Percentiles rank a stretch among this genome's conserved stretches.
Conservation (phyloP, 176 grass and related monocot genomes). For the Oryza glaberrima region DNA sequence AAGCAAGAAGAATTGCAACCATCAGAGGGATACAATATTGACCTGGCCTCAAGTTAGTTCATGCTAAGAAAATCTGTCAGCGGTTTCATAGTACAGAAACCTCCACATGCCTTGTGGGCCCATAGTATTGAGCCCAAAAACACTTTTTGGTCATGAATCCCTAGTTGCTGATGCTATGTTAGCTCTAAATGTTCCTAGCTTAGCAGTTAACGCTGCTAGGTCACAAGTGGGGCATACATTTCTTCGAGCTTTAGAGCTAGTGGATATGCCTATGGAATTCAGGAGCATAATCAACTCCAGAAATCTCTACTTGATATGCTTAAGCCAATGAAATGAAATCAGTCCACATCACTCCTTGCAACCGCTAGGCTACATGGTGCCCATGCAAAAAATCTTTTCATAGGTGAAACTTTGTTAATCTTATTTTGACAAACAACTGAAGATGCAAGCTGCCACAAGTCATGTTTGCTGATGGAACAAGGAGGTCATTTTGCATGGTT, state of each 20-base stretch:
- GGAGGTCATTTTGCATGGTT: constrained; percentile 21
- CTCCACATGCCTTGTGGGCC: constrained; percentile 28
- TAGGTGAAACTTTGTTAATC: background rate
- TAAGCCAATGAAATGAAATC: background rate
- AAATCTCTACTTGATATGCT: background rate
- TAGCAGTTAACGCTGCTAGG: background rate
- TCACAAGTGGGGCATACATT: background rate
- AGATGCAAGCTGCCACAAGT: background rate
- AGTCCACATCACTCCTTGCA: no score
- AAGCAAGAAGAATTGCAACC: background rate
- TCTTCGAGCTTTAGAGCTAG: constrained; percentile 30
- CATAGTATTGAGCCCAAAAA: constrained; percentile 18
- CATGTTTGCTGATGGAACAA: constrained; percentile 25
- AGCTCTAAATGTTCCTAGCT: constrained; percentile 9
- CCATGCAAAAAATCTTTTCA: background rate
- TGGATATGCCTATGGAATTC: constrained; percentile 35
- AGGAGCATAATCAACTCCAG: background rate
- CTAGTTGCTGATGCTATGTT: constrained; percentile 8
- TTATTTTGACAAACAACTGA: background rate
- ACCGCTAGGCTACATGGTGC: background rate
- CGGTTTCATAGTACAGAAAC: background rate
- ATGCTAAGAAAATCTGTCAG: background rate
- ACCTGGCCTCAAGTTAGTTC: constrained; percentile 26
- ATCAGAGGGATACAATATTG: background rate
- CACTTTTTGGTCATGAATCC: constrained; percentile 24